phyloP scores from a whole-genome alignment of 441 rosid species.

The Dalechampia spathulata region DNA sequence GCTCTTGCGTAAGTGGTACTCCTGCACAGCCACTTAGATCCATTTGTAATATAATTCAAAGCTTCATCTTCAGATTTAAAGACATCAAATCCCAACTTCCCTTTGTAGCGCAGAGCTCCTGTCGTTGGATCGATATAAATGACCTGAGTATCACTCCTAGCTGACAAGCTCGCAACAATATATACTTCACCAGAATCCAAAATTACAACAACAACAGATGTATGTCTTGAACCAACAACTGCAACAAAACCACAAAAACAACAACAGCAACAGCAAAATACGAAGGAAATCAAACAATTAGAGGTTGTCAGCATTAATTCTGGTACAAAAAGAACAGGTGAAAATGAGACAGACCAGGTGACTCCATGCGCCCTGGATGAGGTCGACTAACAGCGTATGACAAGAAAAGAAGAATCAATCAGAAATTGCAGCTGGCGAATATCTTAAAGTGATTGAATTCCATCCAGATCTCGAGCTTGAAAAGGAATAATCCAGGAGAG shows the following conservation, averaged over 20 bases:
- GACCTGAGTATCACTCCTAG: conserved; percentile 65
- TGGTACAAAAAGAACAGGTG: not conserved
- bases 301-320: too few species aligned
- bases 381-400: conserved; percentile 15
- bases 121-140: conserved; percentile 88
- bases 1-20: conserved; percentile 55
- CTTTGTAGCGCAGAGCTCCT: conserved; percentile 58
- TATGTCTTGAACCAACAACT: conserved; percentile 58
- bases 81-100: conserved; percentile 55
- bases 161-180: conserved; percentile 55
- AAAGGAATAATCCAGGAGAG: too few species aligned
- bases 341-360: conserved; percentile 31
- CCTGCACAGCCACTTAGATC: conserved; percentile 49
- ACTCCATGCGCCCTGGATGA: conserved; percentile 51
- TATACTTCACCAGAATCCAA: conserved; percentile 74
- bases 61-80: conserved; percentile 85
- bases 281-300: not conserved
- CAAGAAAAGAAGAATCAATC: conserved; percentile 16
- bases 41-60: conserved; percentile 55
- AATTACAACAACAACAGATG: conserved; percentile 64
- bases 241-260: conserved; percentile 9
- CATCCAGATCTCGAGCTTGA: too few species aligned
- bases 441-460: too few species aligned
- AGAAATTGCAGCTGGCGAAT: too few species aligned
- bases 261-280: not conserved